These are phyloP conservation scores for Xylaria flabelliformis DNA, from an alignment of 495 filamentous ascomycete species.

Conservation along the genomic window DNA sequence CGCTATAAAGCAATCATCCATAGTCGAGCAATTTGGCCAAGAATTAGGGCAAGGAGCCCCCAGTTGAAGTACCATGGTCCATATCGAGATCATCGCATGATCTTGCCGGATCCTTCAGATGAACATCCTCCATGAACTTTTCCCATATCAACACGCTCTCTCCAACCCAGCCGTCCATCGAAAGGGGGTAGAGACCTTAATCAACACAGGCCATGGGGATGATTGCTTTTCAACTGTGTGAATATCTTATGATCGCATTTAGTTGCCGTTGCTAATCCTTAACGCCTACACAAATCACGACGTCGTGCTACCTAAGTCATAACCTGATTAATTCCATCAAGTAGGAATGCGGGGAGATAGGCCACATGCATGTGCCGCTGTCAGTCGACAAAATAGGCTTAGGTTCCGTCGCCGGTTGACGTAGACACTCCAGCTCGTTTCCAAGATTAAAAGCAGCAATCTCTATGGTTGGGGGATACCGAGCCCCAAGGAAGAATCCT, in stretches of 20 bases:
- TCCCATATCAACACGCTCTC: not conserved
- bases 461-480: not conserved
- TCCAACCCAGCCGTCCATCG: not conserved
- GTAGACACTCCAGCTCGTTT: not conserved
- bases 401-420: not conserved
- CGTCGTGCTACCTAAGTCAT: not conserved
- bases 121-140: too few relatives aligned
- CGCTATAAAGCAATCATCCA: too few relatives aligned
- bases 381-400: not conserved
- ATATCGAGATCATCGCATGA: not conserved
- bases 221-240: not conserved
- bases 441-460: not conserved
- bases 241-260: not conserved
- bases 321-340: not conserved
- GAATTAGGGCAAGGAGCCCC: not conserved
- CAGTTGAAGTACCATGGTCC: not conserved
- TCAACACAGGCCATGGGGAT: not conserved
- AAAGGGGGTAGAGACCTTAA: not conserved
- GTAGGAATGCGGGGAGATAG: not conserved
- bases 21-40: too few relatives aligned
- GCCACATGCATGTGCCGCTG: not conserved
- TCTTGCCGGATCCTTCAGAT: not conserved
- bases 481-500: not conserved
- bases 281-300: not conserved
- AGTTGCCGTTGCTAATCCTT: not conserved